A percentile compares a stretch with the other conserved stretches of the same genome.
These are phyloP conservation scores for Pichia nanzhaoensis DNA, from an alignment of 805 yeast species.

Conservation along the genomic window DNA sequence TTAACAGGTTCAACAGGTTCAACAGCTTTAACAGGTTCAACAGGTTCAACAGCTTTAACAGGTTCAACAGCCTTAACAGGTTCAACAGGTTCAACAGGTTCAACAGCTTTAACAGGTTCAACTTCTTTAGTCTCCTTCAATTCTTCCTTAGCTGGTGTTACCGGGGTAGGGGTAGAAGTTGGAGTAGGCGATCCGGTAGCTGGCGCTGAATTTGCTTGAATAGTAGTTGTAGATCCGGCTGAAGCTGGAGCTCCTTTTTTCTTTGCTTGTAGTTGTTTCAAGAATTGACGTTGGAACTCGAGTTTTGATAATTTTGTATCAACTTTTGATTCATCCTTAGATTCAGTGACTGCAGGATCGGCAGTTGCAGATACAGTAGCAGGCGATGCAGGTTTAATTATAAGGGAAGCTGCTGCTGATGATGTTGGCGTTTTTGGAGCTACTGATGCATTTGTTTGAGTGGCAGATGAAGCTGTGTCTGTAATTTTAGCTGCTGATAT, in stretches of 20 bases:
- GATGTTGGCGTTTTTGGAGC: slow-evolving; percentile 6
- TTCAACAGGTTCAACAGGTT: slow-evolving; percentile 1
- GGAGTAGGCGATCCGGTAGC: background rate
- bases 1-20: background rate
- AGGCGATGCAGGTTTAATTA: background rate
- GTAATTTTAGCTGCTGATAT: too few relatives aligned
- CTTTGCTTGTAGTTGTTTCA: slow-evolving; percentile 1
- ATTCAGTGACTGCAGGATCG: background rate
- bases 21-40: background rate
- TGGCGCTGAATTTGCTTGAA: too few relatives aligned
- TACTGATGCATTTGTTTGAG: background rate
- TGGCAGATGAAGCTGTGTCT: too few relatives aligned
- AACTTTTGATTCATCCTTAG: slow-evolving; percentile 1
- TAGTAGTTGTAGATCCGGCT: background rate
- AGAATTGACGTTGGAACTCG: slow-evolving; percentile 4
- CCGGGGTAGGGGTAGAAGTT: background rate
- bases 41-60: slow-evolving; percentile 2
- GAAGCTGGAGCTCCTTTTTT: background rate
- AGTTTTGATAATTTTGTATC: background rate
- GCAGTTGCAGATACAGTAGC: background rate
- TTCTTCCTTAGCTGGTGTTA: background rate
- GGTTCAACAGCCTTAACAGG: background rate
- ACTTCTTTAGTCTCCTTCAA: background rate
- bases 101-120: background rate
- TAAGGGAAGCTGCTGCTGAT: background rate